Percentiles rank a stretch among this genome's conserved stretches.
Evolutionary conservation across 192 early-diverging fungal genomes (phyloP).

Genomic region (Coemansia sp.): DNA sequence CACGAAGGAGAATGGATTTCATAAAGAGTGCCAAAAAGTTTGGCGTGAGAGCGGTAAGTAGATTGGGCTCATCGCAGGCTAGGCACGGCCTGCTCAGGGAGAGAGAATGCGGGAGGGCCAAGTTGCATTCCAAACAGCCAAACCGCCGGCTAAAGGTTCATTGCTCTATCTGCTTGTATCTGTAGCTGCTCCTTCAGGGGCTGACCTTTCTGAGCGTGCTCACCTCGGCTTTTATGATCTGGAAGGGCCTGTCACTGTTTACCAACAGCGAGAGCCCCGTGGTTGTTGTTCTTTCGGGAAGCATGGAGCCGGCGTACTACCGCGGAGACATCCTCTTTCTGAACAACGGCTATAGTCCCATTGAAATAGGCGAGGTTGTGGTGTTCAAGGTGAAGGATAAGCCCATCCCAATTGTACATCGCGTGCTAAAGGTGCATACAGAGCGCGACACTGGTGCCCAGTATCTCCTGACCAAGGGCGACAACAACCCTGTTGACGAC

Average conservation of each 20-base stretch:
- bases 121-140: too few species aligned
- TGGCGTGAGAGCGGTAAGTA: constrained; percentile 47
- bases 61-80: too few species aligned
- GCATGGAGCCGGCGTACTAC: constrained; percentile 96
- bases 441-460: constrained; percentile 72
- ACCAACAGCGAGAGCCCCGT: constrained; percentile 93
- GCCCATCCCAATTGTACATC: constrained; percentile 94
- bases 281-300: constrained; percentile 93
- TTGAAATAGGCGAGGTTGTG: constrained; percentile 87
- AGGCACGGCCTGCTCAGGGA: too few species aligned
- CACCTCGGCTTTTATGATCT: constrained; percentile 92
- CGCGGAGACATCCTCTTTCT: constrained; percentile 92
- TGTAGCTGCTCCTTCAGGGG: constrained; percentile 60
- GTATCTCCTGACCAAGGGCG: constrained; percentile 92
- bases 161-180: neutral
- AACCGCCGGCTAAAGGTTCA: too few species aligned
- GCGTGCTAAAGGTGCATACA: constrained; percentile 88
- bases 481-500: constrained; percentile 90
- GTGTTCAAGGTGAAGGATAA: constrained; percentile 89
- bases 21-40: constrained; percentile 32
- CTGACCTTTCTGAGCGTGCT: constrained; percentile 88
- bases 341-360: constrained; percentile 61
- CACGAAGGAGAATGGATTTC: constrained; percentile 46
- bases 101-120: neutral
- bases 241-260: constrained; percentile 83